phyloP scores from a whole-genome alignment of 345 rosid genomes.

The Hypericum androsaemum region DNA sequence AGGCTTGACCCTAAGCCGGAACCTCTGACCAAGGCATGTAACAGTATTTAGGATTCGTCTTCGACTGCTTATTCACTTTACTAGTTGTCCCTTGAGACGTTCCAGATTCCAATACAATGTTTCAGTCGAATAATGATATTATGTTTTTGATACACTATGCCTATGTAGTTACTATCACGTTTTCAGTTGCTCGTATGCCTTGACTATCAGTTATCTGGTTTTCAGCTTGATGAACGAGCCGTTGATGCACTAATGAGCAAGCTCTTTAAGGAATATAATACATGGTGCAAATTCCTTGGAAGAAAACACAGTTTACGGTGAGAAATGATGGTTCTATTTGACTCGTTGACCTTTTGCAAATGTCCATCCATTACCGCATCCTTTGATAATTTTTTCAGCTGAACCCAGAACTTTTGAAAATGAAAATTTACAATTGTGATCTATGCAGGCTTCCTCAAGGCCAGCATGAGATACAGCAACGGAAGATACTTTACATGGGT shows the following conservation, averaged over 20 bases:
- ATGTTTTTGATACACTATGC: too few relatives aligned
- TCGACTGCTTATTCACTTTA: neutral
- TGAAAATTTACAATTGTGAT: constrained; percentile 7
- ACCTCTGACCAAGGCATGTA: constrained; percentile 74
- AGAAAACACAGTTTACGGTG: constrained; percentile 92
- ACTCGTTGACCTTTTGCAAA: neutral
- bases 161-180: too few relatives aligned
- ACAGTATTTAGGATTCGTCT: neutral
- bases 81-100: too few relatives aligned
- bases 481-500: constrained; percentile 89
- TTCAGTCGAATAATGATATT: too few relatives aligned
- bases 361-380: neutral
- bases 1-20: constrained; percentile 83
- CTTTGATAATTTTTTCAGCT: constrained; percentile 4
- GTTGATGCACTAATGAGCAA: constrained; percentile 80
- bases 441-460: constrained; percentile 76
- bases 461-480: constrained; percentile 80
- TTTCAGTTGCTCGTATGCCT: too few relatives aligned
- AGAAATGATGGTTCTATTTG: constrained; percentile 8
- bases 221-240: constrained; percentile 96
- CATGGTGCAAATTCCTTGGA: constrained; percentile 91
- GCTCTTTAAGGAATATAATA: constrained; percentile 82
- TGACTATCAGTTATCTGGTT: neutral
- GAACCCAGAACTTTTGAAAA: neutral
- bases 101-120: too few relatives aligned